Base-by-base conservation (phyloP, 192 early-diverging fungal genomes). In the Rhizophagus clarus region DNA sequence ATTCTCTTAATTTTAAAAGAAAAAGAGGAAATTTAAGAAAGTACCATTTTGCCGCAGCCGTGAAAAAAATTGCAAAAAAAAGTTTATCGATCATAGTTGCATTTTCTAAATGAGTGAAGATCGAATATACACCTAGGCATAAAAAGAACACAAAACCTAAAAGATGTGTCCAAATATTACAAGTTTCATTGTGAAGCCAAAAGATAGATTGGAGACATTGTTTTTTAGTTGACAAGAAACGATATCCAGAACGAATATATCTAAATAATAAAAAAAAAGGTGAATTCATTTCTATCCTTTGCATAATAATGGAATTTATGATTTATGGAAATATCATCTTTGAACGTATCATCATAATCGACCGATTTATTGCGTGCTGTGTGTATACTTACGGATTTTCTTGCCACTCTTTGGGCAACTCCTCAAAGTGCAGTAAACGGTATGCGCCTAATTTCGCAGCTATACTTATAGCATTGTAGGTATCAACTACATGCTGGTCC, bases 131-230 rank as follows among this genome's bases (percentile, higher is more conserved):
- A 14, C 88, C 89, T 4, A 92, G 77, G 10, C 82, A 83, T 24
- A 92, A 79, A 77, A 92, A 90, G 66, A 89, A 86, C 42, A 90
- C 73, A 49, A 90, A 90, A 14, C 88, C 91, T 45, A 91, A 47
- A 2, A 92, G 83, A 83, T 92, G 91, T 11, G 91, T 90, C 83
- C 87, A 92, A 72, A 92, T 92, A 80, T 92, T 92, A 40, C 90
- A 89, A 17, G 91, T 89, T 79, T 93, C 91, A 63, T 93, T 93
- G 79, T 93, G 92, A 70, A 91, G 63, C 61, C 85, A 86, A 71
- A 93, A 92, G 75, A 93, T 90, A 22, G 89, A 88, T 78, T 84
- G 61, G 61, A 90, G 83, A 77, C 90, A 92, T 47, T 85, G 82
- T 32, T 82, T 78, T 47, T 85, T 87, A 32, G 83, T 85, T 40